phyloP scores from a whole-genome alignment of 208 protist genomes.

The Blechomonas ayalai region DNA sequence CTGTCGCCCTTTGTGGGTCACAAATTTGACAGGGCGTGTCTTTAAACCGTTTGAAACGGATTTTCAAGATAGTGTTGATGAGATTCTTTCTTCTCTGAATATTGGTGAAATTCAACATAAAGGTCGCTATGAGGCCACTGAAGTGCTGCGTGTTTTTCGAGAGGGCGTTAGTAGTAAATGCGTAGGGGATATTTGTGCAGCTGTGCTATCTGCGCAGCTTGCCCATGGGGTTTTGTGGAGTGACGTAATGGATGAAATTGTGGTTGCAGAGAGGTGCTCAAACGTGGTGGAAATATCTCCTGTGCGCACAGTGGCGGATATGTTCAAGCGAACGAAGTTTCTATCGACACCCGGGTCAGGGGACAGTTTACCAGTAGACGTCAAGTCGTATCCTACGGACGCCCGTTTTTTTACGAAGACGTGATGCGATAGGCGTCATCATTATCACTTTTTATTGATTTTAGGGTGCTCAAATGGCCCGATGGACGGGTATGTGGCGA shows the following conservation, averaged over 20 bases:
- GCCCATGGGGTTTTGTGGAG: conserved; percentile 81
- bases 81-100: conserved; percentile 51
- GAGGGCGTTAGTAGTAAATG: conserved; percentile 23
- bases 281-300: conserved; percentile 63
- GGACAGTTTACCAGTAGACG: conserved; percentile 2
- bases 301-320: conserved; percentile 47
- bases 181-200: conserved; percentile 63
- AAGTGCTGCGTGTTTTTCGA: conserved; percentile 37
- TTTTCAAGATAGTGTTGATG: conserved; percentile 40
- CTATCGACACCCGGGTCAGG: not conserved
- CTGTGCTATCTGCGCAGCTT: conserved; percentile 67
- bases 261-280: conserved; percentile 21
- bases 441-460: too few relatives aligned
- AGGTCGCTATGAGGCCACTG: conserved; percentile 45
- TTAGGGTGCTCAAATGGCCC: too few relatives aligned
- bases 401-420: conserved; percentile 18
- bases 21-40: conserved; percentile 68
- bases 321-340: conserved; percentile 63
- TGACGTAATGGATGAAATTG: conserved; percentile 63
- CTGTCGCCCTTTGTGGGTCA: conserved; percentile 59
- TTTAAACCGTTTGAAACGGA: conserved; percentile 49
- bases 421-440: too few relatives aligned
- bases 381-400: conserved; percentile 12
- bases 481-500: too few relatives aligned
- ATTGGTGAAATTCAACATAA: conserved; percentile 75